These are phyloP conservation scores for Aureobasidium uvarum DNA, from an alignment of 2,329 filamentous ascomycete genomes.

Conservation along the genomic window DNA sequence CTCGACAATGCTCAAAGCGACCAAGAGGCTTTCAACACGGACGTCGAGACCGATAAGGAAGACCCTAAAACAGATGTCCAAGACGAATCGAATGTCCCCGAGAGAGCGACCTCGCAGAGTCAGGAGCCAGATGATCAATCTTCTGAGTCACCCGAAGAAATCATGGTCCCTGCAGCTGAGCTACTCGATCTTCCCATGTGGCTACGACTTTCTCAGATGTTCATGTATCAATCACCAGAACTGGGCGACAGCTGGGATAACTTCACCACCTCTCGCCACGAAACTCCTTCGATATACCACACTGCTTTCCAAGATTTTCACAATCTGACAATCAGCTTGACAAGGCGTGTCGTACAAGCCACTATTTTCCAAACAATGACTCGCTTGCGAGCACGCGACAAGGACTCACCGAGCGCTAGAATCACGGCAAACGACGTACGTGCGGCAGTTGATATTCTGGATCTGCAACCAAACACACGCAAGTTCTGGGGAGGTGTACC, in stretches of 20 bases:
- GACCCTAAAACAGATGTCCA: not conserved
- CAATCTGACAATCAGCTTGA: slow-evolving; percentile 64
- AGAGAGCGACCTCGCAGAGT: not conserved
- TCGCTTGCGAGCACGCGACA: slow-evolving; percentile 56
- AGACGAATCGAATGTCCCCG: not conserved
- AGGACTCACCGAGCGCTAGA: slow-evolving; percentile 32
- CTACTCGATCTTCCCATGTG: slow-evolving; percentile 62
- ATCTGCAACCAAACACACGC: slow-evolving; percentile 48
- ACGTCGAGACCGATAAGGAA: not conserved
- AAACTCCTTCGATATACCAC: slow-evolving; percentile 67
- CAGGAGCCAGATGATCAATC: not conserved
- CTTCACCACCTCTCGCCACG: slow-evolving; percentile 48
- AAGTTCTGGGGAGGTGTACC: slow-evolving; percentile 55
- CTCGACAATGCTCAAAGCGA: not conserved
- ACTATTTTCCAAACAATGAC: slow-evolving; percentile 69
- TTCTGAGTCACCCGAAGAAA: not conserved
- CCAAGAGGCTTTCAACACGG: not conserved
- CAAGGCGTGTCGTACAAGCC: slow-evolving; percentile 67
- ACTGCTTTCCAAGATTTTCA: slow-evolving; percentile 77
- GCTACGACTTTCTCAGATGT: slow-evolving; percentile 64
- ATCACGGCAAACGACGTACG: slow-evolving; percentile 49
- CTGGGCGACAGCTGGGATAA: slow-evolving; percentile 66
- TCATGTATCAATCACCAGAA: slow-evolving; percentile 66
- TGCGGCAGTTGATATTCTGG: slow-evolving; percentile 55
- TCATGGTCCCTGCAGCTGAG: slow-evolving; percentile 50